Evolutionary conservation across 139 green algal species (phyloP).

Genomic region (Chlorella sp.): DNA sequence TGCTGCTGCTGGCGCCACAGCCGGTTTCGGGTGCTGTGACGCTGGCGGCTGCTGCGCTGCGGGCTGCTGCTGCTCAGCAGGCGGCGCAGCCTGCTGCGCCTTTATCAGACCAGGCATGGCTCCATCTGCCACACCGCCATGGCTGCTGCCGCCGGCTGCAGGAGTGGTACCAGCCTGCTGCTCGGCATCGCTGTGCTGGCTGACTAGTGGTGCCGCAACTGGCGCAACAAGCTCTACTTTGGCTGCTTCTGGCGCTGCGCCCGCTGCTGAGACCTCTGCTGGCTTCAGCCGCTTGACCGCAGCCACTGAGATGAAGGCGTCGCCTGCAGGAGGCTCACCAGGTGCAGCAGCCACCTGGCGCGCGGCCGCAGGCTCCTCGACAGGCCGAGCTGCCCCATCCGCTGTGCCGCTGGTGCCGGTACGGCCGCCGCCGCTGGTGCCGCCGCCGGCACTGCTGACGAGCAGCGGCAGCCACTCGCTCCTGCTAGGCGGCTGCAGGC

Average conservation of each 20-base stretch:
- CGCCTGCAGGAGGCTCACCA: too few relatives aligned
- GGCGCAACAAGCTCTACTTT: neutral
- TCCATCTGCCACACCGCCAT: neutral
- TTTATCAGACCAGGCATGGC: too few relatives aligned
- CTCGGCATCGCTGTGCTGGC: too few relatives aligned
- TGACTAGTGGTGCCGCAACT: neutral
- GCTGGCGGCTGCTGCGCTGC: neutral
- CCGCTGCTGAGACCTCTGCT: neutral
- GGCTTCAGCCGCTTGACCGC: neutral
- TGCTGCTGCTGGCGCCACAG: neutral
- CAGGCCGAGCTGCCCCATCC: neutral
- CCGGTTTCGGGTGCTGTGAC: neutral
- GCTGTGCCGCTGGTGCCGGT: neutral
- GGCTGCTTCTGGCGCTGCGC: neutral
- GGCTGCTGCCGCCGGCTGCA: neutral
- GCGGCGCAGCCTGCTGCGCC: too few relatives aligned
- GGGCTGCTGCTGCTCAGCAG: neutral
- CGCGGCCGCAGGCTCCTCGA: too few relatives aligned
- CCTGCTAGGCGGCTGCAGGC: slow-evolving; percentile 26
- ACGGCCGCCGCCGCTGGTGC: neutral
- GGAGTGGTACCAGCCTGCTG: too few relatives aligned
- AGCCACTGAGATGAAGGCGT: neutral
- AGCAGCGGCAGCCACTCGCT: neutral
- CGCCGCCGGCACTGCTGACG: neutral
- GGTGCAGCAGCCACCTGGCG: too few relatives aligned